Evolutionary conservation across 306 rosid species (phyloP).

Genomic region (Prinsepia uniflora): DNA sequence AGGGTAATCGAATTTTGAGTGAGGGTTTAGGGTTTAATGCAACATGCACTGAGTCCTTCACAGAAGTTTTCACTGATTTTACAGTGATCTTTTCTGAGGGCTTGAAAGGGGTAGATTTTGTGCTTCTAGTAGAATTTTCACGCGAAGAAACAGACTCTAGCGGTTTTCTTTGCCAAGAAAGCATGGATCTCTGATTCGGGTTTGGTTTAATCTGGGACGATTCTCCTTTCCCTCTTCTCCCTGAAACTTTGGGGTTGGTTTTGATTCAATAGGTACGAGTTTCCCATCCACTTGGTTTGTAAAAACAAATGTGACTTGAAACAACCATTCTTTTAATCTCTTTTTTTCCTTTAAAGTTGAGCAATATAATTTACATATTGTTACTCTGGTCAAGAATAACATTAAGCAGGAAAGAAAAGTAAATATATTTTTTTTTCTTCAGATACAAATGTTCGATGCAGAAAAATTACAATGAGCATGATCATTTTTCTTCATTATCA

Average conservation of each 20-base stretch:
- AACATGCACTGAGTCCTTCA: conserved; percentile 31
- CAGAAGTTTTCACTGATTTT: conserved; percentile 32
- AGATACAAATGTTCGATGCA: background rate
- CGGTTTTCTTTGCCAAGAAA: conserved; percentile 41
- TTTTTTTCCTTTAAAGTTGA: background rate
- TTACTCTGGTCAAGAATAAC: background rate
- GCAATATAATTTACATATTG: background rate
- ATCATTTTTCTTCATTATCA: background rate
- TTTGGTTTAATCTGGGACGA: conserved; percentile 29
- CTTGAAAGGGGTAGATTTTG: conserved; percentile 31
- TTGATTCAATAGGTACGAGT: conserved; percentile 73
- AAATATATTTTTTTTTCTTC: background rate
- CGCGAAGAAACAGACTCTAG: conserved; percentile 33
- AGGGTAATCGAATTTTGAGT: conserved; percentile 49
- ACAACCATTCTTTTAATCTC: background rate
- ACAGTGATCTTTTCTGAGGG: conserved; percentile 30
- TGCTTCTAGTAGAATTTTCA: conserved; percentile 26
- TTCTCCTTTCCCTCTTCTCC: conserved; percentile 41
- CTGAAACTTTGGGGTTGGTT: conserved; percentile 35
- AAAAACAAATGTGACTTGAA: conserved; percentile 83
- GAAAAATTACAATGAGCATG: background rate
- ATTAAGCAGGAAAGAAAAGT: background rate
- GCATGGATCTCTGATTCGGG: conserved; percentile 32
- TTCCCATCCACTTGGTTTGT: conserved; percentile 90
- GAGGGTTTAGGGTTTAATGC: conserved; percentile 32